Percentiles rank a stretch among this genome's conserved stretches.
Conservation (phyloP, 352 stramenopile species). For the Pythium biforme region DNA sequence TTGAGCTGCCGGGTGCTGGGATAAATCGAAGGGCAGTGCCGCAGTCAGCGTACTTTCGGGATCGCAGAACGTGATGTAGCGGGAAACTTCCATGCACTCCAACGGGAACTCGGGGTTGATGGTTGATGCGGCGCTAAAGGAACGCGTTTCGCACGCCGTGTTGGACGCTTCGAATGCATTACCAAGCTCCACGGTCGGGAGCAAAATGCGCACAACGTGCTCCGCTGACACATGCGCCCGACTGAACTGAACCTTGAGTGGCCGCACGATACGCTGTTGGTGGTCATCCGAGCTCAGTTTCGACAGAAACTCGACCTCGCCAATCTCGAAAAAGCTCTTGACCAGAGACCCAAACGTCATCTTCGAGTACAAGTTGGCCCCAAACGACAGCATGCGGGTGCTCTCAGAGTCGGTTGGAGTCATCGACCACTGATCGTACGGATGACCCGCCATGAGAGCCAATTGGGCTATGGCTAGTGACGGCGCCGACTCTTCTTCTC, state of each 20-base stretch:
- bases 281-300: slow-evolving; percentile 59
- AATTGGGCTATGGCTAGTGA: slow-evolving; percentile 79
- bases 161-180: slow-evolving; percentile 65
- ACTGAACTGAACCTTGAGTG: slow-evolving; percentile 70
- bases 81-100: slow-evolving; percentile 60
- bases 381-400: slow-evolving; percentile 61
- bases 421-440: slow-evolving; percentile 48
- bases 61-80: slow-evolving; percentile 76
- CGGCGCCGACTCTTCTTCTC: slow-evolving; percentile 74
- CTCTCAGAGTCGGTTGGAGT: slow-evolving; percentile 72
- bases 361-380: slow-evolving; percentile 84
- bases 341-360: slow-evolving; percentile 71
- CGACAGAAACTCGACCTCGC: slow-evolving; percentile 60
- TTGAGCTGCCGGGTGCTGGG: slow-evolving; percentile 82
- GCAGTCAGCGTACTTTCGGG: slow-evolving; percentile 45
- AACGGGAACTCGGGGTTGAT: slow-evolving; percentile 80
- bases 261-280: slow-evolving; percentile 45
- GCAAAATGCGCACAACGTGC: slow-evolving; percentile 18
- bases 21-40: slow-evolving; percentile 93
- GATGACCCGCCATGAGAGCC: slow-evolving; percentile 64
- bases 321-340: slow-evolving; percentile 84
- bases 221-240: slow-evolving; percentile 47
- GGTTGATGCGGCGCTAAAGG: slow-evolving; percentile 25
- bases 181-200: slow-evolving; percentile 17
- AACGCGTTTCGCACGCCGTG: slow-evolving; percentile 69